These are phyloP conservation scores for Calcarisporium arbuscula DNA, from an alignment of 2,329 filamentous ascomycete genomes.

Conservation along the genomic window DNA sequence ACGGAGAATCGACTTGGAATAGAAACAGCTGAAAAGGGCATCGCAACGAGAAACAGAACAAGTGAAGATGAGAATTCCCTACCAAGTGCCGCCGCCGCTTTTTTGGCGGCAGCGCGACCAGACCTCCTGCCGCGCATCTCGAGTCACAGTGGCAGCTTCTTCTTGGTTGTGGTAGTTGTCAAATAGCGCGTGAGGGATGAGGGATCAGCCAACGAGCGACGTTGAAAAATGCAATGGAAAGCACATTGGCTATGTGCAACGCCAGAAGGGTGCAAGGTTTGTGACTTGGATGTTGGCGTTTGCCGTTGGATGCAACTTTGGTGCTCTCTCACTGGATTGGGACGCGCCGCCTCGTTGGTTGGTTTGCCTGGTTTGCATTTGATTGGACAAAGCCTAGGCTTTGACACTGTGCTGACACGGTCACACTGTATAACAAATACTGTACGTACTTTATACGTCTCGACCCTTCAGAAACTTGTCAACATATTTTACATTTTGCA, in stretches of 20 bases:
- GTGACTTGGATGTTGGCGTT: too few species aligned
- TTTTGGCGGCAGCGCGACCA: constrained; percentile 47
- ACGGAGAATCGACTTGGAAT: not conserved
- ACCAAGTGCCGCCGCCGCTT: constrained; percentile 48
- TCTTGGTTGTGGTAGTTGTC: not conserved
- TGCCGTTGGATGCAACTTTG: too few species aligned
- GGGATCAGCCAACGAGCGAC: not conserved
- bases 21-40: not conserved
- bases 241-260: not conserved
- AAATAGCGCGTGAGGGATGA: not conserved
- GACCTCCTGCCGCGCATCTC: constrained; percentile 38
- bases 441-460: too few species aligned
- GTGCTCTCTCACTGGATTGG: too few species aligned
- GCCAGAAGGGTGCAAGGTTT: too few species aligned
- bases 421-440: too few species aligned
- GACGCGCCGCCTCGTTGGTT: too few species aligned
- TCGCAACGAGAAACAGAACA: constrained; percentile 4
- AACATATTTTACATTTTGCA: too few species aligned
- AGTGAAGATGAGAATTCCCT: constrained; percentile 20
- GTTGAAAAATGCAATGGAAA: not conserved
- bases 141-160: constrained; percentile 1
- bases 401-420: too few species aligned
- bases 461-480: too few species aligned
- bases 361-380: too few species aligned
- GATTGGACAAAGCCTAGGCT: too few species aligned